Conservation (phyloP, 257 asterid genomes). For the Plantago ovata region DNA sequence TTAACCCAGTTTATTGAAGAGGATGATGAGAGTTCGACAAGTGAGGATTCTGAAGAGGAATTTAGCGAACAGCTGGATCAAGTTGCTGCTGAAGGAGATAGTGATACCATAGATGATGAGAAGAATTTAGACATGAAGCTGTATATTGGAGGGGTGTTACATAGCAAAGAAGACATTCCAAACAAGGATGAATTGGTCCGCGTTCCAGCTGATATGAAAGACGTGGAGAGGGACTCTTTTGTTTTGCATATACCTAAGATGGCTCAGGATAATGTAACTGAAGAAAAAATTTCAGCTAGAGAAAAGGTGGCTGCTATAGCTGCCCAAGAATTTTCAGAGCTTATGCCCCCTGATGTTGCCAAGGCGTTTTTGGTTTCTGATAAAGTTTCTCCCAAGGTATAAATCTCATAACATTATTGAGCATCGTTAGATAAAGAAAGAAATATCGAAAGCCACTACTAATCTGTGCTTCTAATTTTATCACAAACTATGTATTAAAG, state of each 20-base stretch:
- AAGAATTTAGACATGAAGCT: conserved; percentile 65
- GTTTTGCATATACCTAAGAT: conserved; percentile 69
- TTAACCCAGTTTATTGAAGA: conserved; percentile 66
- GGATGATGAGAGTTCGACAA: conserved; percentile 38
- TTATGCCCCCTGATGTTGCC: conserved; percentile 96
- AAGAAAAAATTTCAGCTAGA: conserved; percentile 49
- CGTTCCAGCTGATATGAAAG: conserved; percentile 66
- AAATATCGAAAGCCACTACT: too few relatives aligned
- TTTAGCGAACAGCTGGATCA: conserved; percentile 46
- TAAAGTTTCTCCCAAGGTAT: conserved; percentile 77
- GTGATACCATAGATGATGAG: conserved; percentile 44
- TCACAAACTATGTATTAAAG: too few relatives aligned
- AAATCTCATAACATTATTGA: neutral
- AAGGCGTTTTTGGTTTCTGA: conserved; percentile 73
- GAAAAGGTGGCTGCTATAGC: conserved; percentile 54
- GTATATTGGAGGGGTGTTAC: conserved; percentile 83
- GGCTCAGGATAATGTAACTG: conserved; percentile 40
- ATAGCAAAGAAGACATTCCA: conserved; percentile 64
- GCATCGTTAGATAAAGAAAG: too few relatives aligned
- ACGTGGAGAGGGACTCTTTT: conserved; percentile 80
- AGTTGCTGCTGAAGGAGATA: conserved; percentile 48
- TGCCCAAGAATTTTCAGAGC: conserved; percentile 72
- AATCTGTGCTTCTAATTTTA: too few relatives aligned
- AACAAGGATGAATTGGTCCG: conserved; percentile 78
- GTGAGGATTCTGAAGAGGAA: conserved; percentile 52